Percentiles rank a stretch among this genome's conserved stretches.
phyloP scores from a whole-genome alignment of 1,139 yeast genomes.

The Kodamaea fungicola region DNA sequence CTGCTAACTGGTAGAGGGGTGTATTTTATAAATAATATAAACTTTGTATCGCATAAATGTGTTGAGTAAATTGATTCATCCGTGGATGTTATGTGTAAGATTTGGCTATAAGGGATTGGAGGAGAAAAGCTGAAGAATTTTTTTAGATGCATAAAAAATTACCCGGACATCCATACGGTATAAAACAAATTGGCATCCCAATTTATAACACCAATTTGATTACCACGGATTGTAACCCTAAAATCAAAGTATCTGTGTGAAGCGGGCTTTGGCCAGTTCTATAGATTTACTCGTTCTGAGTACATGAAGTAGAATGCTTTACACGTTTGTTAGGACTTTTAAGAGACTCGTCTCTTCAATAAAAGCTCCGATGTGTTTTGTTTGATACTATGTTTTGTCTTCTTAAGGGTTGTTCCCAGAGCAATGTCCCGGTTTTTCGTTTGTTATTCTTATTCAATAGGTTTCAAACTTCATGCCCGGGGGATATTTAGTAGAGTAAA shows the following conservation, averaged over 20 bases:
- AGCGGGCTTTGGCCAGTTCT: conserved; percentile 10
- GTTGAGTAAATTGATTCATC: neutral
- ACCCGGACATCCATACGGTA: conserved; percentile 14
- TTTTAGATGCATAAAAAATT: conserved; percentile 3
- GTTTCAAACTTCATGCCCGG: conserved; percentile 55
- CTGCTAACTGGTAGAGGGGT: conserved; percentile 44
- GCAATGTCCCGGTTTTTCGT: conserved; percentile 49
- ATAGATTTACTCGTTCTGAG: conserved; percentile 20
- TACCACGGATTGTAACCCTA: conserved; percentile 42
- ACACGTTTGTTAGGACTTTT: conserved; percentile 3
- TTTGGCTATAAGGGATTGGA: neutral
- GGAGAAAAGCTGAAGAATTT: neutral
- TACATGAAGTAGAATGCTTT: conserved; percentile 7
- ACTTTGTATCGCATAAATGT: conserved; percentile 8
- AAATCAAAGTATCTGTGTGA: conserved; percentile 32
- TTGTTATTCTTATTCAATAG: conserved; percentile 37
- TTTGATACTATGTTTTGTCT: conserved; percentile 16
- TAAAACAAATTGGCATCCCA: neutral
- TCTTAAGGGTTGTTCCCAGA: conserved; percentile 42
- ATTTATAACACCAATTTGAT: conserved; percentile 33
- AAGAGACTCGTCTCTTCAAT: too few species aligned
- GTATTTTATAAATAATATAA: conserved; percentile 4
- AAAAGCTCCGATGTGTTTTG: conserved; percentile 7
- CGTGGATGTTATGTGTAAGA: neutral
- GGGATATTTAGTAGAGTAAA: conserved; percentile 20